Evolutionary conservation across 306 rosid genomes (phyloP), one percentile per base, ranked within the genome.

Genomic region (Gillenia trifoliata): DNA sequence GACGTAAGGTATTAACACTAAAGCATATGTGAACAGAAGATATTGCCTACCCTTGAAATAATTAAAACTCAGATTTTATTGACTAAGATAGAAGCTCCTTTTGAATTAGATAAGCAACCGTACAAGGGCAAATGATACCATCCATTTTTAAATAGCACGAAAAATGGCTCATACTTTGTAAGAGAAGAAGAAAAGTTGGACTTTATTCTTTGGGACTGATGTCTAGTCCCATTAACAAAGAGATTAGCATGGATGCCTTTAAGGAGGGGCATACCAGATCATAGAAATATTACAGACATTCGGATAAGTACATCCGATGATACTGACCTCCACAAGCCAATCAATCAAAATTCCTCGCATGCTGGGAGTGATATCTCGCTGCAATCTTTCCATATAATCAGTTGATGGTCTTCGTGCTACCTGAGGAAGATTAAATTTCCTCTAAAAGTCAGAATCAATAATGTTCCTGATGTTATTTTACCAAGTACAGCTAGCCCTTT

Each of bases 301-400:
- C 9, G 33, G 11, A 50, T 50, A 67, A 57, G 33, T 59, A 45
- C 64, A 77, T 26, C 29, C 15, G 70, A 55, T 16, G 67, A 55
- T 41, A 77, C 88, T 72, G 61, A 90, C 98, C 98, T 92, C 98
- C 78, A 92, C 93, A 78, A 92, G 94, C 98, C 98, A 92, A 79
- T 92, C 96, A 69, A 92, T 76, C 71, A 92, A 83, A 81, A 92
- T 85, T 68, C 87, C 91, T 41, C 98, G 81, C 98, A 92, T 92
- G 83, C 68, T 82, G 43, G 94, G 89, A 86, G 60, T 87, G 88
- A 92, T 85, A 63, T 90, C 91, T 36, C 4, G 83, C 82, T 92
- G 98, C 89, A 90, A 55, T 80, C 63, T 77, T 57, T 88, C 93
- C 93, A 92, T 90, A 76, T 92, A 90, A 70, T 82, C 29, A 33